phyloP scores from a whole-genome alignment of 2,329 filamentous ascomycete species.

The Calonectria hawksworthii region DNA sequence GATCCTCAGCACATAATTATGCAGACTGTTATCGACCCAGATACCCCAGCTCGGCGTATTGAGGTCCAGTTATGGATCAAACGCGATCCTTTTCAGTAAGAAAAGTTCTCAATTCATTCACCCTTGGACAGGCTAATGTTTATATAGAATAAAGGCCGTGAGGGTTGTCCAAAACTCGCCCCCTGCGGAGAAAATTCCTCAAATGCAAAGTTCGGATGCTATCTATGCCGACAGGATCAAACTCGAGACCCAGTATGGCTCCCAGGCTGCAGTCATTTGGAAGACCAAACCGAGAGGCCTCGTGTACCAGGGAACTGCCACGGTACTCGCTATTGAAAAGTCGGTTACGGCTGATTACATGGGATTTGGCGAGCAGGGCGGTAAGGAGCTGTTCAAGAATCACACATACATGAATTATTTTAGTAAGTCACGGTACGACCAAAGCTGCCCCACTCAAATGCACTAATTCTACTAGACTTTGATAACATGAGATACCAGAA shows the following conservation, averaged over 20 bases:
- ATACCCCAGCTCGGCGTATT: background rate
- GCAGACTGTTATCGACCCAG: background rate
- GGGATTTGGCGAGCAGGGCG: constrained; percentile 19
- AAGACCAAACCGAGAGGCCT: background rate
- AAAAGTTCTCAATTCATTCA: background rate
- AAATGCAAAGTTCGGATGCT: background rate
- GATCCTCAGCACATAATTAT: background rate
- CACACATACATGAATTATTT: constrained; percentile 20
- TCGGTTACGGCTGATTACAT: constrained; percentile 11
- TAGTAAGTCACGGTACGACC: no score
- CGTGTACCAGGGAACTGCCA: background rate
- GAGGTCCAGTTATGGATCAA: constrained; percentile 2
- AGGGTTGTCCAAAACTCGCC: background rate
- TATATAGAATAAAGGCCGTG: background rate
- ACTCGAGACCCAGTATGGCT: background rate
- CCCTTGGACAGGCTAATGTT: background rate
- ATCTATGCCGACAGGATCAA: background rate
- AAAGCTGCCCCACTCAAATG: no score
- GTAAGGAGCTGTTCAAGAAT: constrained; percentile 15
- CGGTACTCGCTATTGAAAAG: background rate
- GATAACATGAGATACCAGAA: constrained; percentile 16
- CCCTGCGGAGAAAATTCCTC: background rate
- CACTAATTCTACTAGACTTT: background rate
- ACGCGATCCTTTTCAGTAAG: background rate
- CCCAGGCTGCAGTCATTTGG: background rate